Conservation (phyloP, 306 rosid species). For the Castanopsis chinensis region DNA sequence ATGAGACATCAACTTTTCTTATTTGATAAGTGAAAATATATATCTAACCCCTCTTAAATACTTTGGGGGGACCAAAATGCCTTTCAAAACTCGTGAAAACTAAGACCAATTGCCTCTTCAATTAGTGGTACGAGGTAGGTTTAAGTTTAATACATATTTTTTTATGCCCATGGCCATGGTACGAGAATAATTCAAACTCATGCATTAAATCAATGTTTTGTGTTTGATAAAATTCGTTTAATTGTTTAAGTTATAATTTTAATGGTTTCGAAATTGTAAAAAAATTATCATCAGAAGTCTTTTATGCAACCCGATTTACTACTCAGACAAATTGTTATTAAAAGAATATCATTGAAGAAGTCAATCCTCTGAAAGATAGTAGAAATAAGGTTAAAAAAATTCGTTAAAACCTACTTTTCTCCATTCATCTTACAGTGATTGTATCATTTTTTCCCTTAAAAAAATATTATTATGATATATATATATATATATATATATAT, state of each 20-base stretch:
- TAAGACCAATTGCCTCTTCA: neutral
- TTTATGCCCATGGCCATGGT: neutral
- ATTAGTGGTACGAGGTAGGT: neutral
- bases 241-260: neutral
- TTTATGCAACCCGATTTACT: neutral
- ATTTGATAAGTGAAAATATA: neutral
- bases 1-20: neutral
- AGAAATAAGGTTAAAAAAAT: no score
- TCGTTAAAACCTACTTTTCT: no score
- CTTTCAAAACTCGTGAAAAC: neutral
- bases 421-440: no score
- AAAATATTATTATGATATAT: no score
- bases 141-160: neutral
- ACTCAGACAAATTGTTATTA: no score
- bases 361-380: no score
- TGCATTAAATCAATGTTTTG: neutral
- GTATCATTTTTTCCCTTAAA: no score
- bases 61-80: neutral
- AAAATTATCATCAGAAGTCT: neutral
- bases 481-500: no score
- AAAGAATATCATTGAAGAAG: no score
- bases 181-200: neutral
- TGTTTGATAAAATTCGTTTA: neutral
- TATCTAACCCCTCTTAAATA: neutral
- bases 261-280: neutral